Conservation (phyloP, 2,329 filamentous ascomycete species). For the Colletotrichum camelliae region DNA sequence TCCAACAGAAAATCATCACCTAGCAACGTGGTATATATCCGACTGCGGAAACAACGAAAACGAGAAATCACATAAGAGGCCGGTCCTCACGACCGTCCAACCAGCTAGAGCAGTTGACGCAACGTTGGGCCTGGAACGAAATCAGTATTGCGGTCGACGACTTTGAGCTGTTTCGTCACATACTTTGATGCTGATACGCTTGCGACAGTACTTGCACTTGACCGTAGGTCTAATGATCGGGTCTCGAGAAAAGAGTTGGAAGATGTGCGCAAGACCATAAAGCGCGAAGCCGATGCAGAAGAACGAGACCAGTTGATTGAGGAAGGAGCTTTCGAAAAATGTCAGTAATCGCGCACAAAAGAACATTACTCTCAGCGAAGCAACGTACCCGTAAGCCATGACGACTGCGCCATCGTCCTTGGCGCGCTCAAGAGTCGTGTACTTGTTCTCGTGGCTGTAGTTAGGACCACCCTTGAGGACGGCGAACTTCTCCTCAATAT, state of each 20-base stretch:
- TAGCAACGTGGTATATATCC: neutral
- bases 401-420: conserved; percentile 75
- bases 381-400: conserved; percentile 69
- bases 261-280: conserved; percentile 67
- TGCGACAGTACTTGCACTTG: conserved; percentile 72
- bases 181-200: conserved; percentile 68
- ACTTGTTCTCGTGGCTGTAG: conserved; percentile 57
- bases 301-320: conserved; percentile 71
- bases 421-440: conserved; percentile 74
- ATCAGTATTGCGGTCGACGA: neutral
- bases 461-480: conserved; percentile 64
- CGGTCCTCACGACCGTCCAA: conserved; percentile 54
- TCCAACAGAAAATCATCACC: neutral
- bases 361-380: neutral
- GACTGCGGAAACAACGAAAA: neutral
- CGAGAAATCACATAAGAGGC: neutral
- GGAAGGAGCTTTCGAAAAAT: conserved; percentile 52
- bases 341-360: neutral
- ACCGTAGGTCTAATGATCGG: conserved; percentile 74
- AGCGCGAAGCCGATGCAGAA: conserved; percentile 68
- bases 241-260: conserved; percentile 66
- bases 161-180: conserved; percentile 19
- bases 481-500: conserved; percentile 77
- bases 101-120: conserved; percentile 58
- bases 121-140: conserved; percentile 43